Base-by-base conservation (phyloP, 495 filamentous ascomycete species). In the Xylaria nigripes region DNA sequence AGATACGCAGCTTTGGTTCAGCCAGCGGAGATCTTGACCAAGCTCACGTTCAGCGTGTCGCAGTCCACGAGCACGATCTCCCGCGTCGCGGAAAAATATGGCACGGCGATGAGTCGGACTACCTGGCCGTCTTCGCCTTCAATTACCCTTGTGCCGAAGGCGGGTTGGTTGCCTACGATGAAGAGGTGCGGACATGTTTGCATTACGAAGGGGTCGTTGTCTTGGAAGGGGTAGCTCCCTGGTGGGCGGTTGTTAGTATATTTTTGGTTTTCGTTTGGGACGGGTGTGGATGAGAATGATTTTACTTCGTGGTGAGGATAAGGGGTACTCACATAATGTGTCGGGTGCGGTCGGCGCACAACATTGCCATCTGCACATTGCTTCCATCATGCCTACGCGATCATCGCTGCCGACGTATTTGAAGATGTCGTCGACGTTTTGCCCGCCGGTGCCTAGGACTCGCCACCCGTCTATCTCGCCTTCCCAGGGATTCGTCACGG, bases 301-400 rank as follows among this genome's bases (percentile, higher is more conserved):
- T 29, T 15, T 10, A 32, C 2, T 25, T 23, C 24, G 45, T 23
- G 2, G 48, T 15, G 21, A 23, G 32, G 22, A 21, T 29, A 25
- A 12, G 5, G 16, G 32, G 13, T n/a, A 75, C 88, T 74, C 77
- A 95, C 92, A 96, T 51, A 98, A 67, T 2, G 93, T 99, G 70
- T 99, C 93, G 1, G 93, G 93, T 4, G 94, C 94, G 1, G 93
- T 98, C 13, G 93, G 93, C n/a, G 92, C 92, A 50, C 80, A 81
- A 67, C 86, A 86, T 50, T 92, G 78, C 94, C 94, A 98, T 56
- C 89, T 79, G 56, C 95, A 79, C 78, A 93, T 86, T 38, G 82
- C 81, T 70, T 97, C 93, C 84, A 96, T 90, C 76, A 96, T 85
- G 27, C 83, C 84, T 32, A 97, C 56, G 36, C 89, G 68, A 54